Evolutionary conservation across 2,329 filamentous ascomycete species (phyloP).

Genomic region (Cladorrhinum sp.): DNA sequence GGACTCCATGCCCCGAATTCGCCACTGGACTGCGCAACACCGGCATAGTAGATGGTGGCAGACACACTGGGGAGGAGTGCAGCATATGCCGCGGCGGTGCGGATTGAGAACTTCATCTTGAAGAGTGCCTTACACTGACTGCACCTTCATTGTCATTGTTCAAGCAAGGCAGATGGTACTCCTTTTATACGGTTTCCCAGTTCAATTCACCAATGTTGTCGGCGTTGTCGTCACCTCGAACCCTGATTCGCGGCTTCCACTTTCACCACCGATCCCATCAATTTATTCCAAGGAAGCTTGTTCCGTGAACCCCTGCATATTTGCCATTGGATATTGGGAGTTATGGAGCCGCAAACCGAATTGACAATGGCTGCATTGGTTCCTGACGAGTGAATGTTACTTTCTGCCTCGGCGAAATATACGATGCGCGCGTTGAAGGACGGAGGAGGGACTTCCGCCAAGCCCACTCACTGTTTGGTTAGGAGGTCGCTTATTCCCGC

Average conservation of each 20-base stretch:
- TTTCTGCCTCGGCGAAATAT: constrained; percentile 17
- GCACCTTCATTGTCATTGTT: too few species aligned
- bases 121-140: not conserved
- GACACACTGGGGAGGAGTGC: constrained; percentile 30
- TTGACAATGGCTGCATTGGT: not conserved
- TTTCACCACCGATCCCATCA: too few species aligned
- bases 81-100: constrained; percentile 16
- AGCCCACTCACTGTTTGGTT: not conserved
- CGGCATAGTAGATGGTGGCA: constrained; percentile 47
- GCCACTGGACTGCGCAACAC: constrained; percentile 45
- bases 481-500: not conserved
- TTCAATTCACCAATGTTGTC: too few species aligned
- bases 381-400: not conserved
- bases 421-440: constrained; percentile 3
- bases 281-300: constrained; percentile 6
- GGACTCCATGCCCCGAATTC: constrained; percentile 45
- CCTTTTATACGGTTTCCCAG: too few species aligned
- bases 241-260: too few species aligned
- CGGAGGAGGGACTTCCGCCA: constrained; percentile 22
- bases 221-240: too few species aligned
- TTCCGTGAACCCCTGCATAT: not conserved
- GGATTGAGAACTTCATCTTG: constrained; percentile 26
- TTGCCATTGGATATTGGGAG: constrained; percentile 6
- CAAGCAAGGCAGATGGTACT: too few species aligned
- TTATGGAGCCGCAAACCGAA: not conserved